Conservation (phyloP, 1,284 basidiomycete species). For the Tausonia pullulans region DNA sequence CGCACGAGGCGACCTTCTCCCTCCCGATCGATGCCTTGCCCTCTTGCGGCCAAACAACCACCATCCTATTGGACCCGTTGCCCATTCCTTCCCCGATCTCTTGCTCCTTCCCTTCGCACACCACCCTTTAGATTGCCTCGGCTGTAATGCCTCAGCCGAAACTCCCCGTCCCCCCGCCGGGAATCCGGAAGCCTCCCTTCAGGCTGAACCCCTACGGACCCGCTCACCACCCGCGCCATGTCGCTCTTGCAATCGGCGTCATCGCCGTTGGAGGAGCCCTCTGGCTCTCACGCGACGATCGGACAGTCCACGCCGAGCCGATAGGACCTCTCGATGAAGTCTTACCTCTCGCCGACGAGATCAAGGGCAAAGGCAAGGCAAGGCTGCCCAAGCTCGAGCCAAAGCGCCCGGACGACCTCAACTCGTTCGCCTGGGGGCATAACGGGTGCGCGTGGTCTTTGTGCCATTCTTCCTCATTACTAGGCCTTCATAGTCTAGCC, state of each 20-base stretch:
- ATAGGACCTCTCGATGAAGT: background rate
- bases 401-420: background rate
- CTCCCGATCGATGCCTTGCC: too few species aligned
- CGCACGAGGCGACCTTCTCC: too few species aligned
- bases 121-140: too few species aligned
- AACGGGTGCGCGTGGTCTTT: slow-evolving; percentile 24
- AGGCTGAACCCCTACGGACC: too few species aligned
- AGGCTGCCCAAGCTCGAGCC: background rate
- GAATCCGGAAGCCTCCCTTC: too few species aligned
- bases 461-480: slow-evolving; percentile 23
- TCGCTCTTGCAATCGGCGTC: background rate
- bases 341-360: background rate
- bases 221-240: too few species aligned
- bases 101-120: too few species aligned
- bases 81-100: too few species aligned
- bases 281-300: background rate
- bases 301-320: background rate
- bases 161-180: too few species aligned
- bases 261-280: background rate
- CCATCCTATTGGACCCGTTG: too few species aligned
- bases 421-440: slow-evolving; percentile 26
- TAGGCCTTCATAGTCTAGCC: background rate
- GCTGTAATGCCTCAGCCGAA: too few species aligned
- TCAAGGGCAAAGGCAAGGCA: background rate
- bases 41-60: too few species aligned